phyloP scores from a whole-genome alignment of 768 basidiomycete species.

The Gautieria morchelliformis region DNA sequence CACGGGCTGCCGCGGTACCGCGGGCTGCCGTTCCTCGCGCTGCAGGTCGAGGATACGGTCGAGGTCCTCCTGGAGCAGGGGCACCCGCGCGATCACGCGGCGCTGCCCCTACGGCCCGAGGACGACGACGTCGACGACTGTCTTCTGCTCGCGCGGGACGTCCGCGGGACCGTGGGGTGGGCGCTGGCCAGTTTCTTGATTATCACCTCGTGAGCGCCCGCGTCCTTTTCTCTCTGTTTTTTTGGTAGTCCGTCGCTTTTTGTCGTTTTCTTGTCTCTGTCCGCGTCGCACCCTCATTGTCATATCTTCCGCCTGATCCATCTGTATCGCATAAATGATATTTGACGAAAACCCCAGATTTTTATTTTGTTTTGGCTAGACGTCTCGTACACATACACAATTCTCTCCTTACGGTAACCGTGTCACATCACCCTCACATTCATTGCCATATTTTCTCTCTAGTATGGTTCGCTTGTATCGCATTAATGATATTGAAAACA shows the following conservation, averaged over 20 bases:
- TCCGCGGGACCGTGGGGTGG: constrained; percentile 56
- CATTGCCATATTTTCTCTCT: too few relatives aligned
- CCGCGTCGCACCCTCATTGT: neutral
- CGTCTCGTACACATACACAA: too few relatives aligned
- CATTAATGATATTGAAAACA: neutral
- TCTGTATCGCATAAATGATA: neutral
- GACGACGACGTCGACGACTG: constrained; percentile 75
- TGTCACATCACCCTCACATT: neutral
- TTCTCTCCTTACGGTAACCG: neutral
- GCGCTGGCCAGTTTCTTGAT: constrained; percentile 73
- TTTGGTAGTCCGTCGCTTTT: too few relatives aligned
- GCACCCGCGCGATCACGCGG: constrained; percentile 64
- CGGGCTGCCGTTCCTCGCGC: constrained; percentile 66
- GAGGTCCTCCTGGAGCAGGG: constrained; percentile 69
- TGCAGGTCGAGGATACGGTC: constrained; percentile 52
- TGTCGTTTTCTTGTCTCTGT: neutral
- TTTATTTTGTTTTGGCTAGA: too few relatives aligned
- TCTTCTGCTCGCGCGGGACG: constrained; percentile 59
- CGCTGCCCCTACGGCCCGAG: constrained; percentile 50
- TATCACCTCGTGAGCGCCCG: constrained; percentile 32
- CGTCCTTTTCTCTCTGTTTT: too few relatives aligned
- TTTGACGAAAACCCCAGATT: too few relatives aligned
- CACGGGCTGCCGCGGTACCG: constrained; percentile 58
- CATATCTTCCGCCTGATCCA: neutral
- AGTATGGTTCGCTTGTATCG: neutral